Evolutionary conservation across 331 rosid species (phyloP).

Genomic region (Telfairia occidentalis): DNA sequence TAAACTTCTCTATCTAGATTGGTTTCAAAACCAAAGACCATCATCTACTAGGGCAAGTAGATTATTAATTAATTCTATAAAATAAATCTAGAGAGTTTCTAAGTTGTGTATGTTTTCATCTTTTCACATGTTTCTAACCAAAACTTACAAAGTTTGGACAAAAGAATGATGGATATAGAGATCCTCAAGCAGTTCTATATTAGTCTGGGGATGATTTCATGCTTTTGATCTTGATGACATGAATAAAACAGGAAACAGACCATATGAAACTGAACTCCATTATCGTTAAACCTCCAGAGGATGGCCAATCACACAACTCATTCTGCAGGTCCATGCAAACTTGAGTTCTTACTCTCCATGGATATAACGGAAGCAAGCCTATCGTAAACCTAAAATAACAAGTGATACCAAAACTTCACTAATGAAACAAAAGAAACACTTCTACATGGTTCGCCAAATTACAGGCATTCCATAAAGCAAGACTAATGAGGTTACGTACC

Average conservation of each 20-base stretch:
- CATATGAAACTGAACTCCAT: neutral
- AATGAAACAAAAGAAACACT: neutral
- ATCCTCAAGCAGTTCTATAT: neutral
- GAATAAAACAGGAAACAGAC: neutral
- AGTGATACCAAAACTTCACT: neutral
- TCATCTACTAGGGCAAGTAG: neutral
- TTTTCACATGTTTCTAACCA: neutral
- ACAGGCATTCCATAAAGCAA: neutral
- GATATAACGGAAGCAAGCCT: slow-evolving; percentile 69
- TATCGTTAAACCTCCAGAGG: neutral
- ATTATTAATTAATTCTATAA: neutral
- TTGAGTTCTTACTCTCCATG: slow-evolving; percentile 72
- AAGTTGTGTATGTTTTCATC: neutral
- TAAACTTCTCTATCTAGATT: neutral
- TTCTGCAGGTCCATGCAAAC: slow-evolving; percentile 30
- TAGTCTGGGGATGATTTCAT: neutral
- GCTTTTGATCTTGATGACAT: neutral
- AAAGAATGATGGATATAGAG: neutral
- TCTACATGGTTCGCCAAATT: neutral
- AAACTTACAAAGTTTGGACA: neutral
- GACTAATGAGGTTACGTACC: slow-evolving; percentile 26
- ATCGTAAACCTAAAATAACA: slow-evolving; percentile 43
- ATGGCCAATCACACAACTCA: neutral
- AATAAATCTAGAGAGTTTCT: neutral
- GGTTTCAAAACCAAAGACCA: neutral